phyloP scores from a whole-genome alignment of 371 early-diverging fungal genomes.

The Mucor saturninus region DNA sequence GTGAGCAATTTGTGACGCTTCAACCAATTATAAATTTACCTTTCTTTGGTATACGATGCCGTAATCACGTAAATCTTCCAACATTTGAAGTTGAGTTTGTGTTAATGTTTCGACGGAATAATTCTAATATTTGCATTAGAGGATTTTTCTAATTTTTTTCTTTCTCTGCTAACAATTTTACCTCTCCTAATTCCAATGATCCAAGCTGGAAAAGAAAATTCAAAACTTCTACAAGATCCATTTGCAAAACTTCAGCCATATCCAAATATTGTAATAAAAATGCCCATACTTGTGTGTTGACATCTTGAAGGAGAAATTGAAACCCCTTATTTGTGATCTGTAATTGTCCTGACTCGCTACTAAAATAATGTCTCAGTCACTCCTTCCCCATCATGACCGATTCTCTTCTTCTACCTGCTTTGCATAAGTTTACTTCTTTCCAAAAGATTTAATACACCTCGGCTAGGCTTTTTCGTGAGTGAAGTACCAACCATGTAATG shows the following conservation, averaged over 20 bases:
- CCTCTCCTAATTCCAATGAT: slow-evolving; percentile 87
- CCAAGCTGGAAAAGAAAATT: slow-evolving; percentile 92
- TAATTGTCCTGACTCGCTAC: slow-evolving; percentile 27
- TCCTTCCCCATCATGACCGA: neutral
- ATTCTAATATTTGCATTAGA: slow-evolving; percentile 45
- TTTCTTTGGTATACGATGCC: slow-evolving; percentile 92
- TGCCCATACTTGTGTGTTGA: slow-evolving; percentile 94
- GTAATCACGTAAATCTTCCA: slow-evolving; percentile 87
- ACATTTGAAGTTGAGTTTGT: slow-evolving; percentile 79
- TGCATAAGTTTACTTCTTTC: slow-evolving; percentile 82
- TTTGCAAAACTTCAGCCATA: slow-evolving; percentile 82
- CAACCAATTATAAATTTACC: slow-evolving; percentile 30
- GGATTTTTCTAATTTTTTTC: neutral
- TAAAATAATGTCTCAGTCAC: neutral
- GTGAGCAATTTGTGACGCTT: neutral
- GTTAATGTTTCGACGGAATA: slow-evolving; percentile 88
- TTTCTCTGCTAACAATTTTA: slow-evolving; percentile 18
- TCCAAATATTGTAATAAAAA: slow-evolving; percentile 92
- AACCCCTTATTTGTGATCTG: slow-evolving; percentile 92
- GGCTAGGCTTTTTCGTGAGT: slow-evolving; percentile 68
- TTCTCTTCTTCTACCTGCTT: slow-evolving; percentile 32
- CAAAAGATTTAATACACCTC: slow-evolving; percentile 79
- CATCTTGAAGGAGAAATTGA: slow-evolving; percentile 94
- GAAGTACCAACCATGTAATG: slow-evolving; percentile 95
- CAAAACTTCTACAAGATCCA: slow-evolving; percentile 92